Evolutionary conservation across 495 filamentous ascomycete genomes (phyloP), one percentile per base, ranked within the genome.

Genomic region (Tuber brumale): DNA sequence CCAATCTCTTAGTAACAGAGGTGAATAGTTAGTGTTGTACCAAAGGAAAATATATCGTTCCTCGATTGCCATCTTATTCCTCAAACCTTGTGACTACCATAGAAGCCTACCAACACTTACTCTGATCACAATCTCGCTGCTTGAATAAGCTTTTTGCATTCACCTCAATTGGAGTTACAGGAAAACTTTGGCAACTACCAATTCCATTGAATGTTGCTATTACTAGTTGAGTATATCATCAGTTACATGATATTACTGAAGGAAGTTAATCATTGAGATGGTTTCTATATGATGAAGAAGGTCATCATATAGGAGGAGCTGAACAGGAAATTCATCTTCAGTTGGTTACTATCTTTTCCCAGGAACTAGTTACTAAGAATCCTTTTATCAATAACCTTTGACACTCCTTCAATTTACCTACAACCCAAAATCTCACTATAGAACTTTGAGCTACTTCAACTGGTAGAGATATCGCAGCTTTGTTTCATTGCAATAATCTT

Each of bases 241-340:
- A 72, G 43, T 41, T 77, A 18, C 23, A 74, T 8, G 66, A 77
- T 74, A n/a, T 57, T 6, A 74, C 16, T 9, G 8, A 74, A 71
- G 45, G 45, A 21, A 69, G 66, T 42, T 72, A 77, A 61, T 77
- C 72, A n/a, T 70, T 77, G 23, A 57, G 69, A 31, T 77, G 72
- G 72, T 74, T 77, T 45, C 44, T 45, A 12, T 45, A 45, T 45
- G 44, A 45, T 45, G 44, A 45, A 3, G 1, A 37, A 37, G 37
- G 37, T 1, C 37, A 37, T 37, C 1, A 37, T 37, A 1, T 1
- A 37, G n/a, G 16, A 45, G 44, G 44, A 48, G 7, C 70, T 27
- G 39, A 72, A 41, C 35, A 27, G 23, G 39, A 21, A 4, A 23
- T 77, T 39, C 8, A 61, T 12, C 19, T n/a, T 7, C 16, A 6